A percentile compares a stretch with the other conserved stretches of the same genome.
These are phyloP conservation scores for Drechslera avenae DNA, from an alignment of 2,329 filamentous ascomycete genomes.

Conservation along the genomic window DNA sequence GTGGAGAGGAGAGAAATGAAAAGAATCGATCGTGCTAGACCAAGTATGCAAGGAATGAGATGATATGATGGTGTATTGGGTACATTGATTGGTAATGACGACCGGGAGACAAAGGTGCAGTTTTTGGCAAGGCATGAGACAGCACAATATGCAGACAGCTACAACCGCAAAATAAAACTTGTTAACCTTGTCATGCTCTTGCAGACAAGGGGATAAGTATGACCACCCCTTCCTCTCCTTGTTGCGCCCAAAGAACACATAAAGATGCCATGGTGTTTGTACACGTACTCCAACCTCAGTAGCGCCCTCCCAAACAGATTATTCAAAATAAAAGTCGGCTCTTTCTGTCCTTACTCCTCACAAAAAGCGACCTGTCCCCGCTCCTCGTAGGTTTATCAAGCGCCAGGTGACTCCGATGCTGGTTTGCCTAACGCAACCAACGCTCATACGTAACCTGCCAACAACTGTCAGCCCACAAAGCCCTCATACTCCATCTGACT, in stretches of 20 bases:
- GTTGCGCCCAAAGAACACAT: neutral
- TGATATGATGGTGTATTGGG: too few species aligned
- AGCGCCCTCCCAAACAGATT: constrained; percentile 10
- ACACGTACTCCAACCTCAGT: constrained; percentile 5
- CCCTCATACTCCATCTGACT: constrained; percentile 1
- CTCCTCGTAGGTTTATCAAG: neutral
- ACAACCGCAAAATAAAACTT: too few species aligned
- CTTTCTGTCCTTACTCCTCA: neutral
- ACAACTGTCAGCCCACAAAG: constrained; percentile 23
- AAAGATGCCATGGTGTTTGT: constrained; percentile 2
- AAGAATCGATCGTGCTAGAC: too few species aligned
- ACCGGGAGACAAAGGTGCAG: too few species aligned
- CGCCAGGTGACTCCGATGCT: neutral
- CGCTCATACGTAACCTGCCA: constrained; percentile 32
- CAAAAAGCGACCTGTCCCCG: neutral
- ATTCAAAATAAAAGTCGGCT: neutral
- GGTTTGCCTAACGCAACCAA: neutral
- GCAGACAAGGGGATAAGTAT: too few species aligned
- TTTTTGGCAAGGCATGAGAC: too few species aligned
- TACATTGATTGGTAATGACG: too few species aligned
- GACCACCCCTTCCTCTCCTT: too few species aligned
- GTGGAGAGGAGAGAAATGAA: too few species aligned
- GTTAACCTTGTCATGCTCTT: too few species aligned
- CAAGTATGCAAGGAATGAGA: too few species aligned
- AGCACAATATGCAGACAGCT: too few species aligned